phyloP scores from a whole-genome alignment of 768 basidiomycete species.

The Collybia sordida region DNA sequence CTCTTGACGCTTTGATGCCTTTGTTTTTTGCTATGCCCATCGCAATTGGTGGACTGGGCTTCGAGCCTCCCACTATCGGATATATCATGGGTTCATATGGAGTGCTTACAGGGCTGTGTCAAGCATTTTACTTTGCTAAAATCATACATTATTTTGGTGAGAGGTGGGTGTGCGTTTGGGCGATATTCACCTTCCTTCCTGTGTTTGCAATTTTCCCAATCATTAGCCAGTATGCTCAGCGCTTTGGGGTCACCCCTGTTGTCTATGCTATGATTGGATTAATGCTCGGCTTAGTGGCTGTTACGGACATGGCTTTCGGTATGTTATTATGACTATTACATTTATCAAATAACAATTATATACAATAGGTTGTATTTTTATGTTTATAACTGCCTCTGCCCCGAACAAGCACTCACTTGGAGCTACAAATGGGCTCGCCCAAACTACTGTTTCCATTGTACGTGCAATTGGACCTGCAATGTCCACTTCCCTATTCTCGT shows the following conservation, averaged over 20 bases:
- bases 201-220: conserved; percentile 43
- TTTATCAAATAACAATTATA: neutral
- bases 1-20: conserved; percentile 53
- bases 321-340: conserved; percentile 11
- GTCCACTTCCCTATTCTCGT: conserved; percentile 52
- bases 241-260: conserved; percentile 27
- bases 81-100: conserved; percentile 49
- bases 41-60: conserved; percentile 65
- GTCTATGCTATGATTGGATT: conserved; percentile 36
- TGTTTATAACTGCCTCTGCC: conserved; percentile 52
- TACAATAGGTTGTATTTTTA: conserved; percentile 45
- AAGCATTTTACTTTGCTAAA: conserved; percentile 38
- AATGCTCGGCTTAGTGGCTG: conserved; percentile 25
- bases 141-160: conserved; percentile 41
- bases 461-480: conserved; percentile 53
- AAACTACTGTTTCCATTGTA: conserved; percentile 47
- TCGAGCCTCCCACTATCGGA: conserved; percentile 63
- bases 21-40: conserved; percentile 70
- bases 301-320: conserved; percentile 46
- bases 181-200: conserved; percentile 35
- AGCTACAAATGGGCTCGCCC: conserved; percentile 56
- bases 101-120: conserved; percentile 36
- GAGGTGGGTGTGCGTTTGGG: conserved; percentile 36
- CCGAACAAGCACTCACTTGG: conserved; percentile 56
- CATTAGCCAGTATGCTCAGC: conserved; percentile 37